Percentiles rank a stretch among this genome's conserved stretches.
phyloP scores from a whole-genome alignment of 2,329 filamentous ascomycete genomes.

The Pseudogymnoascus sp. region DNA sequence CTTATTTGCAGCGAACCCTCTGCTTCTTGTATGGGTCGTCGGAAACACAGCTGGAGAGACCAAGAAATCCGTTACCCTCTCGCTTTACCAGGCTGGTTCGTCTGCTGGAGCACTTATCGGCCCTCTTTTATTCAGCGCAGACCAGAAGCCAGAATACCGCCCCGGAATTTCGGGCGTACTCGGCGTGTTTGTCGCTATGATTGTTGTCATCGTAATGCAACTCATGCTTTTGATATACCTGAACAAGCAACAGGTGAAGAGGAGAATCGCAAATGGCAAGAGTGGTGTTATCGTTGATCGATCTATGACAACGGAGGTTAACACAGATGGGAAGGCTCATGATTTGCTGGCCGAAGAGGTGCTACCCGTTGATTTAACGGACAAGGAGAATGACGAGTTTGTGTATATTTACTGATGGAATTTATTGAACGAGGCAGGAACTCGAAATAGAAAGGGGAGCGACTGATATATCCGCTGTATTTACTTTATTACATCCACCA shows the following conservation, averaged over 20 bases:
- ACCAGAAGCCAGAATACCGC: slow-evolving; percentile 52
- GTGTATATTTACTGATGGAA: slow-evolving; percentile 49
- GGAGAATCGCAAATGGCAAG: slow-evolving; percentile 53
- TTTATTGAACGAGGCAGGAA: background rate
- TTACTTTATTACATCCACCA: background rate
- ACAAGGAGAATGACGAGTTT: slow-evolving; percentile 62
- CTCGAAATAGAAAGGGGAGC: background rate
- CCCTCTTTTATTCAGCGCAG: slow-evolving; percentile 52
- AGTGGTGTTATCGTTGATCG: slow-evolving; percentile 50
- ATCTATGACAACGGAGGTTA: slow-evolving; percentile 45
- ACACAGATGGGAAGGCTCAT: background rate
- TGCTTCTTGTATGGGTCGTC: slow-evolving; percentile 63
- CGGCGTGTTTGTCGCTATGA: slow-evolving; percentile 47
- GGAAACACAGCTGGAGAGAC: slow-evolving; percentile 62
- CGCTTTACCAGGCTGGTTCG: slow-evolving; percentile 55
- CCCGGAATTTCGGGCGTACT: slow-evolving; percentile 50
- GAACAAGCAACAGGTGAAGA: slow-evolving; percentile 49
- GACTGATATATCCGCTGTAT: background rate
- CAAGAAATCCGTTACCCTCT: slow-evolving; percentile 59
- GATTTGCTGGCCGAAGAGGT: background rate
- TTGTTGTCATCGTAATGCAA: slow-evolving; percentile 47
- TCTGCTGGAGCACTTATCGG: slow-evolving; percentile 62
- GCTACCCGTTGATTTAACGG: slow-evolving; percentile 52
- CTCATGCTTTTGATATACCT: slow-evolving; percentile 46
- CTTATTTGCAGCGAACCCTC: slow-evolving; percentile 57